Conservation (phyloP, 2,329 filamentous ascomycete species). For the Leptodontidium sp. region DNA sequence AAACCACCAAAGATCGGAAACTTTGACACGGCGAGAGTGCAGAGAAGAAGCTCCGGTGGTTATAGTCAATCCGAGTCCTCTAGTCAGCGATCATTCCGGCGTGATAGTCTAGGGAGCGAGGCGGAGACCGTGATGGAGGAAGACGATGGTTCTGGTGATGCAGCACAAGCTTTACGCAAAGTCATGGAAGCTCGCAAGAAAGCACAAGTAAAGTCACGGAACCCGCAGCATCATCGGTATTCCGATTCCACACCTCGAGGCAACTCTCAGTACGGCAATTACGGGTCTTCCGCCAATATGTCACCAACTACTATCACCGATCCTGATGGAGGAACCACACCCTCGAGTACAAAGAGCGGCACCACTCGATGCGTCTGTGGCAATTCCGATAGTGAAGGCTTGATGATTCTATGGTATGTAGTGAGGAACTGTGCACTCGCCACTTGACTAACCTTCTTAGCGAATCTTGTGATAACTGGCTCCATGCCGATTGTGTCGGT, state of each 20-base stretch:
- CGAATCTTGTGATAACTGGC: constrained; percentile 71
- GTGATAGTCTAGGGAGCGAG: constrained; percentile 58
- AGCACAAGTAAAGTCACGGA: constrained; percentile 35
- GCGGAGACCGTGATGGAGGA: constrained; percentile 65
- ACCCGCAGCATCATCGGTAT: constrained; percentile 38
- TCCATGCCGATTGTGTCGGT: constrained; percentile 70
- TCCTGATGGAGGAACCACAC: constrained; percentile 55
- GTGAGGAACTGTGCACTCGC: constrained; percentile 2
- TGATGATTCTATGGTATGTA: constrained; percentile 71
- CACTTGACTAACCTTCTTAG: constrained; percentile 49
- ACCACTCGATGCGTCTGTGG: constrained; percentile 64
- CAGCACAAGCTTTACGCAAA: constrained; percentile 66
- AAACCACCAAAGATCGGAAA: constrained; percentile 40
- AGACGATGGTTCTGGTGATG: constrained; percentile 58
- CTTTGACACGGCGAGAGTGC: constrained; percentile 38
- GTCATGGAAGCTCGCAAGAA: constrained; percentile 49
- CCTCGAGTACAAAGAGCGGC: constrained; percentile 49
- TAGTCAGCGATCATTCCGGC: constrained; percentile 40
- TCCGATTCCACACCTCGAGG: constrained; percentile 35
- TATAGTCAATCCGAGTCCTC: constrained; percentile 46
- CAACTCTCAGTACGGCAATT: constrained; percentile 36
- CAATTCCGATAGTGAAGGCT: constrained; percentile 54
- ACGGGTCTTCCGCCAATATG: constrained; percentile 48
- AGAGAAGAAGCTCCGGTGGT: constrained; percentile 40
- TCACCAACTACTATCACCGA: constrained; percentile 63